phyloP scores from a whole-genome alignment of 495 filamentous ascomycete species.

The Saxophila tyrrhenica region DNA sequence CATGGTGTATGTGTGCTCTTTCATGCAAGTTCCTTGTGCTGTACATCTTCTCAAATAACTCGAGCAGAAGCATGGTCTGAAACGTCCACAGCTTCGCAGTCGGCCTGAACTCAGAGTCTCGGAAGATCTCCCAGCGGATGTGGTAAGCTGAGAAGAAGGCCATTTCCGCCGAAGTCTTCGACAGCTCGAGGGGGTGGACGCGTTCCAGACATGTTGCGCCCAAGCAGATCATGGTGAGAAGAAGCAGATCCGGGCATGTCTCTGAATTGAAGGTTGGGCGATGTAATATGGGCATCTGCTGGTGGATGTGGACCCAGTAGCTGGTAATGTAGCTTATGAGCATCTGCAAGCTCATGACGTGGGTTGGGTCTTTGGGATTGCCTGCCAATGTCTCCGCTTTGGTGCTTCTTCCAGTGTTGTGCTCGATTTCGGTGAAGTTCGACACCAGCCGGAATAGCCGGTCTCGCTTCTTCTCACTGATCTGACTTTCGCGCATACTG shows the following conservation, averaged over 20 bases:
- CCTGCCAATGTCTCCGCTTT: slow-evolving; percentile 71
- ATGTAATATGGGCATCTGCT: slow-evolving; percentile 89
- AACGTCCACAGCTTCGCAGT: slow-evolving; percentile 98
- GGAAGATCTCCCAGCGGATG: slow-evolving; percentile 85
- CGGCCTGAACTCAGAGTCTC: slow-evolving; percentile 79
- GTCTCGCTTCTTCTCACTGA: slow-evolving; percentile 80
- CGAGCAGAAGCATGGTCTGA: slow-evolving; percentile 78
- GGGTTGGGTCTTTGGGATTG: slow-evolving; percentile 56
- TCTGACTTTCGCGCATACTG: slow-evolving; percentile 37
- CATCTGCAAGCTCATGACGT: slow-evolving; percentile 81
- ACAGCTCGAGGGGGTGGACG: slow-evolving; percentile 59
- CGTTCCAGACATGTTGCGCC: slow-evolving; percentile 83
- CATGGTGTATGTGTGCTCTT: slow-evolving; percentile 93
- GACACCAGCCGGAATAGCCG: slow-evolving; percentile 79
- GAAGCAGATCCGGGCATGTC: slow-evolving; percentile 67
- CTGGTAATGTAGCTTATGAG: slow-evolving; percentile 91
- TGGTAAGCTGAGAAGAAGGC: slow-evolving; percentile 86
- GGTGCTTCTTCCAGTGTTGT: slow-evolving; percentile 60
- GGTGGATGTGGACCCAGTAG: slow-evolving; percentile 91
- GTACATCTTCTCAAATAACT: slow-evolving; percentile 96
- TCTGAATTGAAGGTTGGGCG: slow-evolving; percentile 87
- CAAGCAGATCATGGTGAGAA: slow-evolving; percentile 91
- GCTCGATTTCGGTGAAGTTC: slow-evolving; percentile 68
- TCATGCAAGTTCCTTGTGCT: slow-evolving; percentile 85
- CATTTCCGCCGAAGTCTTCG: slow-evolving; percentile 61